phyloP scores from a whole-genome alignment of 257 asterid species.

The Handroanthus guayacan region DNA sequence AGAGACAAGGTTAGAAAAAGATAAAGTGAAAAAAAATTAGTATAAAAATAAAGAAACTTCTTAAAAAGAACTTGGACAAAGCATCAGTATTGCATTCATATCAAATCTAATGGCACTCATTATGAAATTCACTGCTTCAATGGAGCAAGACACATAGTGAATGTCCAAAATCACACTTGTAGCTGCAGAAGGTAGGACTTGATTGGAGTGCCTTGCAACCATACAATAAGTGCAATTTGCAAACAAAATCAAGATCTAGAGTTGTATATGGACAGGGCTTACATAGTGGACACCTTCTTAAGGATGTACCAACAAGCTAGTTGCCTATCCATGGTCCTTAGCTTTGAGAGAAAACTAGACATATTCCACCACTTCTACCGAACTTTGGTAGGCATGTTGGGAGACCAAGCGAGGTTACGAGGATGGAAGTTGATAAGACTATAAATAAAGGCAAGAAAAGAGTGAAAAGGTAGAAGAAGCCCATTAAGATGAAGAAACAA shows the following conservation, averaged over 20 bases:
- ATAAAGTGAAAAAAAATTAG: not conserved
- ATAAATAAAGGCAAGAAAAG: not conserved
- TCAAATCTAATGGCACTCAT: not conserved
- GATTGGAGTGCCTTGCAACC: not conserved
- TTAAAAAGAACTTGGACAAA: not conserved
- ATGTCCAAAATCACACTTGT: not conserved
- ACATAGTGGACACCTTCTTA: not conserved
- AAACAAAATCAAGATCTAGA: not conserved
- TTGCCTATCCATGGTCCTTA: not conserved
- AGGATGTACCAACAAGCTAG: not conserved
- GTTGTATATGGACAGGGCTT: not conserved
- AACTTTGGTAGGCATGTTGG: not conserved
- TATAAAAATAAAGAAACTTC: not conserved
- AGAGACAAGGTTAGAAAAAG: not conserved
- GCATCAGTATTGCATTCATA: not conserved
- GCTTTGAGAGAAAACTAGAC: not conserved
- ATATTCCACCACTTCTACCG: not conserved
- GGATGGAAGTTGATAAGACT: not conserved
- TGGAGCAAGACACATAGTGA: not conserved
- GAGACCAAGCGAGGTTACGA: not conserved
- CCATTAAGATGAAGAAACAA: too few relatives aligned
- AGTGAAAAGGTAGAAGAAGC: not conserved
- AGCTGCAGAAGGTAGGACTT: not conserved
- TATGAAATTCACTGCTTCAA: not conserved
- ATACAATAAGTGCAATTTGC: not conserved